Conservation (phyloP, 164 flowering plant genomes). For the Warburgia ugandensis region DNA sequence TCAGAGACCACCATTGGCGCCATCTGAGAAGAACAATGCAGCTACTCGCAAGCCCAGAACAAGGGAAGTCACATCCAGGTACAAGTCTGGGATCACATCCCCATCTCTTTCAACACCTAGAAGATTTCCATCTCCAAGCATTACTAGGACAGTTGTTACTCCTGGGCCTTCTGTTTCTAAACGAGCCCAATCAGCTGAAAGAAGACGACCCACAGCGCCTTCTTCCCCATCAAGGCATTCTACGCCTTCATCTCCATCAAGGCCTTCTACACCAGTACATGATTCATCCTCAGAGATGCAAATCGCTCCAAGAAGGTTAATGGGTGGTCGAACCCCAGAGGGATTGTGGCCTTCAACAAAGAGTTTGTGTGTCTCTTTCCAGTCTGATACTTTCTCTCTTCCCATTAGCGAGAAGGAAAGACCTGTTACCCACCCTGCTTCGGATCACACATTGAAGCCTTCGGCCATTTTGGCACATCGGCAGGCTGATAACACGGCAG, state of each 20-base stretch:
- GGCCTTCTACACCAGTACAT: constrained; percentile 55
- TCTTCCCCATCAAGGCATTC: constrained; percentile 9
- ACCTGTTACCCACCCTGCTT: constrained; percentile 31
- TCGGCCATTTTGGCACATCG: constrained; percentile 60
- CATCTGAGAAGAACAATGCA: constrained; percentile 45
- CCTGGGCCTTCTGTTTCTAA: constrained; percentile 32
- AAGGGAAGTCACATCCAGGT: constrained; percentile 61
- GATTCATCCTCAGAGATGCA: constrained; percentile 41
- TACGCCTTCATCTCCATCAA: constrained; percentile 56
- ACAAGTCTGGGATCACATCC: constrained; percentile 33
- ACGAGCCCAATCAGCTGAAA: constrained; percentile 75
- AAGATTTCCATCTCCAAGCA: constrained; percentile 61
- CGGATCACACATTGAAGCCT: constrained; percentile 59
- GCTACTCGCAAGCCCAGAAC: constrained; percentile 25
- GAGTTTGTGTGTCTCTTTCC: constrained; percentile 80
- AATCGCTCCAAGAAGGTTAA: constrained; percentile 30
- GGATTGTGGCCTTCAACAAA: constrained; percentile 93
- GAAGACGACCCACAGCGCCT: constrained; percentile 49
- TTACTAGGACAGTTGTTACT: constrained; percentile 29
- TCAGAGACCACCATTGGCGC: constrained; percentile 49
- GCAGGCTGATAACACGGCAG: constrained; percentile 33
- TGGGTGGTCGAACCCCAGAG: constrained; percentile 40
- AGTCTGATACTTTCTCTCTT: constrained; percentile 68
- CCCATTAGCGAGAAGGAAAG: constrained; percentile 70
- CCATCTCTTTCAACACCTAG: constrained; percentile 41